phyloP scores from a whole-genome alignment of 768 basidiomycete genomes.

The Boletus rubropictus region DNA sequence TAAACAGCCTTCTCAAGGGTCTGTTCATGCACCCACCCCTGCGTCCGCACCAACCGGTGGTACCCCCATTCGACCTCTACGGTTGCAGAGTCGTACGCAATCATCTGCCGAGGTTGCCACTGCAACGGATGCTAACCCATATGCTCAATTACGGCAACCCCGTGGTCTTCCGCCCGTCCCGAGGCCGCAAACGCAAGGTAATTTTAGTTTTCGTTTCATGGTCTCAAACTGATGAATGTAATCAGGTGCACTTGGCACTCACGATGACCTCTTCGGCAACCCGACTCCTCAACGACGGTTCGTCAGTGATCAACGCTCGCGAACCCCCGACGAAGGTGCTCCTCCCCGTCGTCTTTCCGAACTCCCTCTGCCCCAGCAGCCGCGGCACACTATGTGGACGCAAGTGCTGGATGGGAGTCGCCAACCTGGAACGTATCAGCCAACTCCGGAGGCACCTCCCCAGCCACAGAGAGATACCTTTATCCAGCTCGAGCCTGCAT shows the following conservation, averaged over 20 bases:
- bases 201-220: constrained; percentile 19
- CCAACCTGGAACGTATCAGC: constrained; percentile 37
- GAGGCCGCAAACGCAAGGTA: constrained; percentile 40
- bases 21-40: constrained; percentile 15
- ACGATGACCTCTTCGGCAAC: constrained; percentile 39
- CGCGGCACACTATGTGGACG: constrained; percentile 79
- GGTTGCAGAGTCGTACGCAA: constrained; percentile 27
- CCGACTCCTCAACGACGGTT: constrained; percentile 41
- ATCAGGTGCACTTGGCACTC: constrained; percentile 31
- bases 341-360: constrained; percentile 53
- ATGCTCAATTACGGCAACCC: constrained; percentile 49
- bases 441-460: constrained; percentile 31
- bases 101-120: constrained; percentile 28
- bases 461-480: constrained; percentile 46
- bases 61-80: constrained; percentile 25
- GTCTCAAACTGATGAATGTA: constrained; percentile 3
- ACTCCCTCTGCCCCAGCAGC: constrained; percentile 34
- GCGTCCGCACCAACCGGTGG: constrained; percentile 15
- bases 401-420: constrained; percentile 74
- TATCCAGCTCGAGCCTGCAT: constrained; percentile 67
- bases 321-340: constrained; percentile 53
- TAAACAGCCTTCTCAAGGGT: constrained; percentile 30
- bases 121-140: constrained; percentile 32
- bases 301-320: constrained; percentile 49
- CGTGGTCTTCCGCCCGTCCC: constrained; percentile 66